Conservation (phyloP, 1,284 basidiomycete genomes). For the Malassezia dermatis region DNA sequence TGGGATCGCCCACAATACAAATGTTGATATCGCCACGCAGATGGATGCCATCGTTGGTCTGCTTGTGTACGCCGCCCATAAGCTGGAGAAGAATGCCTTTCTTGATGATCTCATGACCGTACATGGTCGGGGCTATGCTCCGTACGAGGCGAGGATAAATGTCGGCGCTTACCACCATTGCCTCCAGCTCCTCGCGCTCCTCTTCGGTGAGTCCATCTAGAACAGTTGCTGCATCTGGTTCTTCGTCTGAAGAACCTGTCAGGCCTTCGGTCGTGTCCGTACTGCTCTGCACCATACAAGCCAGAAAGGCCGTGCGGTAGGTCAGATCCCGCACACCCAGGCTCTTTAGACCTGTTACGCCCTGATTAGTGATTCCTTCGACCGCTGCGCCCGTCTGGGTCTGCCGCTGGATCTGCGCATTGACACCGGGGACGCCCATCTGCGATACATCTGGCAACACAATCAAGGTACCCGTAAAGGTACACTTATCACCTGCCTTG, state of each 20-base stretch:
- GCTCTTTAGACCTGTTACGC: slow-evolving; percentile 86
- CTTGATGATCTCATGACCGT: slow-evolving; percentile 59
- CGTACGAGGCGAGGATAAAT: slow-evolving; percentile 88
- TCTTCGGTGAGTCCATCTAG: slow-evolving; percentile 78
- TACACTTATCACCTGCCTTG: slow-evolving; percentile 96
- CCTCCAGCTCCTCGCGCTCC: slow-evolving; percentile 85
- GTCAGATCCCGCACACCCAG: slow-evolving; percentile 89
- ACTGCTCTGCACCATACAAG: slow-evolving; percentile 89
- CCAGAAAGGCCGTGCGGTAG: slow-evolving; percentile 96
- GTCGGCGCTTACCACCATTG: slow-evolving; percentile 83
- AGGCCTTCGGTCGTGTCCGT: slow-evolving; percentile 54
- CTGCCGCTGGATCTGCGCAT: slow-evolving; percentile 82
- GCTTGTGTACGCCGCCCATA: slow-evolving; percentile 99
- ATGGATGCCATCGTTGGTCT: slow-evolving; percentile 90
- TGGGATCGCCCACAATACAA: slow-evolving; percentile 94
- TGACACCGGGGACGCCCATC: slow-evolving; percentile 86
- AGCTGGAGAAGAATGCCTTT: slow-evolving; percentile 94
- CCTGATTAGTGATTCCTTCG: slow-evolving; percentile 59
- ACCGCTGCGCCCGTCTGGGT: slow-evolving; percentile 54
- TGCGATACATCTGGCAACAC: slow-evolving; percentile 97
- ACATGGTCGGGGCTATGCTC: slow-evolving; percentile 94
- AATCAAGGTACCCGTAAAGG: slow-evolving; percentile 94
- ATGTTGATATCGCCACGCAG: slow-evolving; percentile 96
- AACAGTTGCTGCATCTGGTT: slow-evolving; percentile 68
- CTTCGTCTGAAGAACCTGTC: slow-evolving; percentile 58